These are phyloP conservation scores for Loxodes magnus DNA, from an alignment of 73 alveolate genomes.

Conservation along the genomic window DNA sequence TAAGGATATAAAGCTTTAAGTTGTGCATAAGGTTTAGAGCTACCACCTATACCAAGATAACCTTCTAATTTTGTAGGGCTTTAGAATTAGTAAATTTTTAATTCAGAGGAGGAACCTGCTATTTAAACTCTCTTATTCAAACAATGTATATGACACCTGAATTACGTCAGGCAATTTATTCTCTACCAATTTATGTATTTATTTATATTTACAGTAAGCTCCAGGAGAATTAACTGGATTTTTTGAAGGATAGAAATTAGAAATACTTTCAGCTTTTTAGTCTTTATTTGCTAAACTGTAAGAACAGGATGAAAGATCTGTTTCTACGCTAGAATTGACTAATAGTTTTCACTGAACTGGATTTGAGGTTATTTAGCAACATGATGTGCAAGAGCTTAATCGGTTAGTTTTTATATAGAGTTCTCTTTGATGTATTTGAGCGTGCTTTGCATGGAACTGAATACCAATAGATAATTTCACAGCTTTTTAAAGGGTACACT, in stretches of 20 bases:
- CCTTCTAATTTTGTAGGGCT: constrained; percentile 83
- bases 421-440: constrained; percentile 61
- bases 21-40: constrained; percentile 46
- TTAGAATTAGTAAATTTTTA: constrained; percentile 55
- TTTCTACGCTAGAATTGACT: constrained; percentile 14
- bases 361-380: constrained; percentile 19
- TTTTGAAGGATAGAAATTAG: constrained; percentile 63
- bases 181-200: constrained; percentile 73
- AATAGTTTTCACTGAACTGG: constrained; percentile 43
- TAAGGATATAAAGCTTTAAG: constrained; percentile 16
- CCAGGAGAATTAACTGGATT: constrained; percentile 32
- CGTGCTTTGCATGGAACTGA: constrained; percentile 72
- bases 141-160: constrained; percentile 93
- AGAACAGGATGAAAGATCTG: constrained; percentile 38
- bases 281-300: constrained; percentile 74
- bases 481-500: constrained; percentile 55
- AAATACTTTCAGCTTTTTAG: constrained; percentile 68
- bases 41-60: constrained; percentile 67
- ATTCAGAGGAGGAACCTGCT: constrained; percentile 93
- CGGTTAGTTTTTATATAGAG: constrained; percentile 41
- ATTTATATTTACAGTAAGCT: constrained; percentile 32
- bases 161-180: constrained; percentile 69
- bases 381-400: constrained; percentile 72
- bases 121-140: constrained; percentile 89
- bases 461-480: constrained; percentile 50